Base-by-base conservation (phyloP, 2,329 filamentous ascomycete species). In the Aspergillus eucalypticola region DNA sequence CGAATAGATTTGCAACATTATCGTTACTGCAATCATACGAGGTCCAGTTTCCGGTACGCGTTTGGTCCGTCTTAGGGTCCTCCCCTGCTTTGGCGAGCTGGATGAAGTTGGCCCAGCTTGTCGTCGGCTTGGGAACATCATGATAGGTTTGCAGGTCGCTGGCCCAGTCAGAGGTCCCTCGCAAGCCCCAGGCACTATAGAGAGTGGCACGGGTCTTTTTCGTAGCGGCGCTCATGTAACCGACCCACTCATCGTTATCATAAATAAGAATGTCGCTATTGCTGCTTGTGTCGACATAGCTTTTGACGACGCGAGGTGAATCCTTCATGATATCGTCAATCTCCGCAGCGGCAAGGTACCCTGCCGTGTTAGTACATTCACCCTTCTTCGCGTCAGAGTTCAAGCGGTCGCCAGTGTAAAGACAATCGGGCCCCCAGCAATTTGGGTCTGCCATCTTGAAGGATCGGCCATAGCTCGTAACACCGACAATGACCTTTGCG, bases 331-430 rank as follows among this genome's bases (percentile, higher is more conserved):
- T 57, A 21, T 57, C 38, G 8, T 11, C 15, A n/a, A 81, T 79
- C 67, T 81, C 79, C 0, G 74, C 73, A 48, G 79, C 65, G 2
- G 76, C 65, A 5, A 81, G 69, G 56, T 79, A 80, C 1, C 79
- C 79, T 1, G 60, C 63, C 0, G 75, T 78, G 3, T 51, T 63
- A 0, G 78, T 82, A 62, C 78, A 81, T 25, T 41, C n/a, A 0
- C 55, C 3, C 42, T 39, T 3, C 2, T 58, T 51, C 0, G 77
- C 77, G 1, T 64, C 44, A 1, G 76, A 79, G 0, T 54, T 29
- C 11, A 49, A 35, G n/a, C 50, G 54, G 21, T 23, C 39, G 3
- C 78, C 75, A 1, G 66, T 71, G 53, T 69, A 79, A 2, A 51
- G 63, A 67, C 78, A 81, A 15, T 61, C 64, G 0, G 69, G 66